A percentile compares a stretch with the other conserved stretches of the same genome.
phyloP scores from a whole-genome alignment of 2,329 filamentous ascomycete genomes.

The Pestalotiopsis sp. region DNA sequence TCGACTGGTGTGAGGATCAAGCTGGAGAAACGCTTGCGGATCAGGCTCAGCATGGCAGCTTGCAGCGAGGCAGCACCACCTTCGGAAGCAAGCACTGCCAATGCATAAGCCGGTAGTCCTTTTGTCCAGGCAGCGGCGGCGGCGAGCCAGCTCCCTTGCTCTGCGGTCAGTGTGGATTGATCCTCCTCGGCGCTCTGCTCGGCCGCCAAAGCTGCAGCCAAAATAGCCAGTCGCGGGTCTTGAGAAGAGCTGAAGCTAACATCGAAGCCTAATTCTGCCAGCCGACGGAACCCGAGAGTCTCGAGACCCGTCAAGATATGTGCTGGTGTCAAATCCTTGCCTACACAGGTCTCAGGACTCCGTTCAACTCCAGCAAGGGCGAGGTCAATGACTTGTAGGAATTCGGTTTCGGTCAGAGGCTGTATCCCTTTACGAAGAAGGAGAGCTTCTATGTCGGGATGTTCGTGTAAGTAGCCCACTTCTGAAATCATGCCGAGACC shows the following conservation, averaged over 20 bases:
- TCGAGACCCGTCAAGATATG: too few relatives aligned
- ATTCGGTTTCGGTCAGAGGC: conserved; percentile 21
- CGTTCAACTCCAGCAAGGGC: conserved; percentile 22
- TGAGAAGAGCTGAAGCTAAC: conserved; percentile 10
- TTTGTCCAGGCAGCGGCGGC: too few relatives aligned
- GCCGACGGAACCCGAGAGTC: too few relatives aligned
- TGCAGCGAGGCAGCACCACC: conserved; percentile 22
- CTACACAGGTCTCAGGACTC: background rate
- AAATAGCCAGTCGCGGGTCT: conserved; percentile 14
- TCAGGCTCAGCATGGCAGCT: conserved; percentile 5
- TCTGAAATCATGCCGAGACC: conserved; percentile 20
- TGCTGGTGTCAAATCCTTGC: too few relatives aligned
- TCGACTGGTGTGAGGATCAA: conserved; percentile 15
- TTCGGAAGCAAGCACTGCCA: background rate
- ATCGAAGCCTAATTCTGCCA: conserved; percentile 18
- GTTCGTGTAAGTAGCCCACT: conserved; percentile 34
- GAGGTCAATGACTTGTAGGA: conserved; percentile 26
- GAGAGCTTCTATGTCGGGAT: conserved; percentile 22
- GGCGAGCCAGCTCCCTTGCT: conserved; percentile 12
- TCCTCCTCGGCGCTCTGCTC: conserved; percentile 3
- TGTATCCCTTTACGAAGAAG: conserved; percentile 21
- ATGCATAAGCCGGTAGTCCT: too few relatives aligned
- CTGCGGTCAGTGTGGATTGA: background rate
- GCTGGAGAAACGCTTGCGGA: conserved; percentile 15
- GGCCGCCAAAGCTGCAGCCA: conserved; percentile 5